Evolutionary conservation across 2,329 filamentous ascomycete species (phyloP).

Genomic region (Colletotrichum sp.): DNA sequence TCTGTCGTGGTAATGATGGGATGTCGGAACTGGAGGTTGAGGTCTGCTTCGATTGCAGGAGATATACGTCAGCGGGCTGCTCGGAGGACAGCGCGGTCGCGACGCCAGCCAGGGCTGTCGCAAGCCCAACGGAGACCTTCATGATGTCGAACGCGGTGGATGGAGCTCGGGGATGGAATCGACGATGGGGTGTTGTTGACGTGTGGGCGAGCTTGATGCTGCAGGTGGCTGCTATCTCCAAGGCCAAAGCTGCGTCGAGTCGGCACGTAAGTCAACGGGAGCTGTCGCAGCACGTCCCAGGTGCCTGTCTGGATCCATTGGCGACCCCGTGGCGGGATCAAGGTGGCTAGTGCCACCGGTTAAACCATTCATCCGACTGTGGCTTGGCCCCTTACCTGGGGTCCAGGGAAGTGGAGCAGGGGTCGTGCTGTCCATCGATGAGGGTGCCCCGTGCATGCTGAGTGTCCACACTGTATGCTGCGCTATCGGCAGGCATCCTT

Average conservation of each 20-base stretch:
- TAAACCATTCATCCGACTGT: background rate
- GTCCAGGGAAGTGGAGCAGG: background rate
- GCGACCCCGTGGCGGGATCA: background rate
- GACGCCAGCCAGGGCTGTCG: conserved; percentile 42
- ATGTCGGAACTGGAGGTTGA: conserved; percentile 30
- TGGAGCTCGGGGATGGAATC: background rate
- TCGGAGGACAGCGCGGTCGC: conserved; percentile 37
- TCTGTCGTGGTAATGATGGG: conserved; percentile 54
- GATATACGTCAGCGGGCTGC: conserved; percentile 57
- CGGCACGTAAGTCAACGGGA: conserved; percentile 1
- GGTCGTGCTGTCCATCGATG: background rate
- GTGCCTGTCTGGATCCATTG: background rate
- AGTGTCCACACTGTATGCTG: background rate
- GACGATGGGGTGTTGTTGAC: background rate
- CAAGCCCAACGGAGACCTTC: conserved; percentile 47
- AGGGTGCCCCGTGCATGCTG: background rate
- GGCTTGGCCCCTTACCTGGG: background rate
- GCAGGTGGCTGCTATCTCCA: conserved; percentile 13
- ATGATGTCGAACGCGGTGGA: conserved; percentile 33
- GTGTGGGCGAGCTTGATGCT: conserved; percentile 9
- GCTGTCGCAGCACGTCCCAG: conserved; percentile 2
- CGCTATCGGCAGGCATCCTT: background rate
- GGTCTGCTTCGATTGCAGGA: conserved; percentile 45
- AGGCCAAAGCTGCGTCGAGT: conserved; percentile 17
- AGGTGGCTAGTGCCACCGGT: background rate